Percentiles rank a stretch among this genome's conserved stretches.
Evolutionary conservation across 78 protist genomes (phyloP).

Genomic region (Creolimax fragrantissima): DNA sequence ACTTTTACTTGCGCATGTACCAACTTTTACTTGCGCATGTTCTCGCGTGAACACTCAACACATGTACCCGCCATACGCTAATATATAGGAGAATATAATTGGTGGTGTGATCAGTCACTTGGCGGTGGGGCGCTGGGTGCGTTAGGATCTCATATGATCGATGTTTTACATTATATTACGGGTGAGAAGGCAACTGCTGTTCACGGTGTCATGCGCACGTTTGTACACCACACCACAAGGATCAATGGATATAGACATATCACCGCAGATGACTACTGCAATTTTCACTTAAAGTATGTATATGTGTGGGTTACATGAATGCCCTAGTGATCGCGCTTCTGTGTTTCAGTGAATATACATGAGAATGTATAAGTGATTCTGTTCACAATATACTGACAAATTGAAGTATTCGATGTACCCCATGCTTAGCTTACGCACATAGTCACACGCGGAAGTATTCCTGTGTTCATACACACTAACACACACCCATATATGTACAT

Average conservation of each 20-base stretch:
- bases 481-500: too few species aligned
- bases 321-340: background rate
- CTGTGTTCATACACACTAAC: too few species aligned
- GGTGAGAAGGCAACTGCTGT: background rate
- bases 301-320: too few species aligned
- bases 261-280: background rate
- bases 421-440: too few species aligned
- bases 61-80: too few species aligned
- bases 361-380: too few species aligned
- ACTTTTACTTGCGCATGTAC: too few species aligned
- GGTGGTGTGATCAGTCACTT: slow-evolving; percentile 5
- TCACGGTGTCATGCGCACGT: background rate
- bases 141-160: slow-evolving; percentile 10
- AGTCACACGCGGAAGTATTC: too few species aligned
- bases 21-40: too few species aligned
- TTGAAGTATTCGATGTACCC: too few species aligned
- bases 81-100: background rate
- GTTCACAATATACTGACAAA: too few species aligned
- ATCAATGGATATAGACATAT: slow-evolving; percentile 11
- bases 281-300: background rate
- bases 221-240: background rate
- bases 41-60: background rate
- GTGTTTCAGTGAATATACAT: too few species aligned
- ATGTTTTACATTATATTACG: background rate
- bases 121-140: slow-evolving; percentile 23